phyloP scores from a whole-genome alignment of 352 stramenopile genomes.

The Phytophthora pini region DNA sequence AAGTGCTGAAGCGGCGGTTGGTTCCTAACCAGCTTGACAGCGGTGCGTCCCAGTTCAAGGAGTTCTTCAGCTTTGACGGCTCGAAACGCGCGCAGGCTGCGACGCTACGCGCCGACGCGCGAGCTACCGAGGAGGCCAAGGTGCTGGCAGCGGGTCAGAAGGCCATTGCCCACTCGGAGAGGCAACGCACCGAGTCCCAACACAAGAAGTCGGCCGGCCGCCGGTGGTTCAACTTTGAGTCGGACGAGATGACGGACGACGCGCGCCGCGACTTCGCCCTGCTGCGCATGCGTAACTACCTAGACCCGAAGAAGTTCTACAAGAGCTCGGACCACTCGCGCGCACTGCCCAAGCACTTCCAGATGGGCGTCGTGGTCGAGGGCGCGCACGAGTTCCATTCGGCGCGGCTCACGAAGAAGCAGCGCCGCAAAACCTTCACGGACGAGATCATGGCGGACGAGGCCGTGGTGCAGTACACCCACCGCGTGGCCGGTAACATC shows the following conservation, averaged over 20 bases:
- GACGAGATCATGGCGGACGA: conserved; percentile 96
- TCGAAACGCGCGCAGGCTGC: conserved; percentile 24
- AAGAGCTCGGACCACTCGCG: conserved; percentile 92
- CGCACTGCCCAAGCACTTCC: conserved; percentile 89
- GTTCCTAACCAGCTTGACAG: conserved; percentile 76
- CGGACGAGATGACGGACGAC: conserved; percentile 89
- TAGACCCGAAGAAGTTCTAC: conserved; percentile 98
- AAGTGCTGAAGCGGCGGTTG: conserved; percentile 29
- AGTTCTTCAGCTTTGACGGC: conserved; percentile 42
- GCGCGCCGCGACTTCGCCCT: conserved; percentile 91
- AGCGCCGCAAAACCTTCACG: conserved; percentile 92
- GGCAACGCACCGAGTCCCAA: conserved; percentile 58
- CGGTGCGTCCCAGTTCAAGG: conserved; percentile 54
- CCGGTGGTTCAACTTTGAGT: conserved; percentile 94
- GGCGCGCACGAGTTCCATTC: conserved; percentile 91
- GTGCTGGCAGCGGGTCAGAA: conserved; percentile 50
- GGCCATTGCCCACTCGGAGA: conserved; percentile 47
- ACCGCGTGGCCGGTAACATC: conserved; percentile 83
- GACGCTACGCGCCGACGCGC: conserved; percentile 49
- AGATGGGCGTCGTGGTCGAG: conserved; percentile 94
- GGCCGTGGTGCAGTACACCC: conserved; percentile 84
- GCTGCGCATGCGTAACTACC: conserved; percentile 94
- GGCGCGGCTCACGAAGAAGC: conserved; percentile 91
- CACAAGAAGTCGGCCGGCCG: conserved; percentile 64
- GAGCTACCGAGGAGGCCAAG: conserved; percentile 53